Evolutionary conservation across 2,329 filamentous ascomycete species (phyloP).

Genomic region (Hortaea werneckii): DNA sequence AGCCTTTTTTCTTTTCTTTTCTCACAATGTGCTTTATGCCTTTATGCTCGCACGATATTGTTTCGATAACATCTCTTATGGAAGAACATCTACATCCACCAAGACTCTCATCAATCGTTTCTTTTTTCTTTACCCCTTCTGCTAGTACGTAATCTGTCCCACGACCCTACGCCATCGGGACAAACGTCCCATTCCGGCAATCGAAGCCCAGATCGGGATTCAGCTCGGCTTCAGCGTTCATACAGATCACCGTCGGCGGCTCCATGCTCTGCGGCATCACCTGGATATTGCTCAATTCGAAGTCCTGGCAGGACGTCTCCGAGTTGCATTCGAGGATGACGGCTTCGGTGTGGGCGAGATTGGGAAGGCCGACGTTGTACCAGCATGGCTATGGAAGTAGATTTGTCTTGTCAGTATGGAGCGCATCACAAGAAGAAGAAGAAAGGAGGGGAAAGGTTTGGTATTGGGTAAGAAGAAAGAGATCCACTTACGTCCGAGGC

Average conservation of each 20-base stretch:
- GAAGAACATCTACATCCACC: not conserved
- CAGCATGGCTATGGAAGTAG: conserved; percentile 28
- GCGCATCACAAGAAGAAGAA: not conserved
- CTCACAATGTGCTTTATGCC: too few relatives aligned
- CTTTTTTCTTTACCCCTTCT: not conserved
- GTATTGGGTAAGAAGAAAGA: not conserved
- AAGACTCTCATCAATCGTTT: not conserved
- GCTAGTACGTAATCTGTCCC: too few relatives aligned
- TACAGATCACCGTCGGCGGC: conserved; percentile 11
- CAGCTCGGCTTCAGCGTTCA: conserved; percentile 13
- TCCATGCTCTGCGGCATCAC: conserved; percentile 14
- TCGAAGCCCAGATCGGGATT: conserved; percentile 15
- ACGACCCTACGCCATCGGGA: conserved; percentile 3
- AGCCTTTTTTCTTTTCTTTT: not conserved
- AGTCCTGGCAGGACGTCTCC: conserved; percentile 26
- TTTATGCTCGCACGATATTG: too few relatives aligned
- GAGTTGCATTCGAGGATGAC: conserved; percentile 36
- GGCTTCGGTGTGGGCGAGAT: conserved; percentile 32
- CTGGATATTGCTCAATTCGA: conserved; percentile 14
- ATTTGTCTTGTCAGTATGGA: not conserved
- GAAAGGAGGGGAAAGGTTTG: not conserved
- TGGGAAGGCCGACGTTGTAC: conserved; percentile 32
- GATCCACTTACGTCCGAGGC: conserved; percentile 21
- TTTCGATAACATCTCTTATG: not conserved
- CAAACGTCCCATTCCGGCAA: conserved; percentile 15